Evolutionary conservation across 1,284 basidiomycete genomes (phyloP).

Genomic region (Puccinia hordei): DNA sequence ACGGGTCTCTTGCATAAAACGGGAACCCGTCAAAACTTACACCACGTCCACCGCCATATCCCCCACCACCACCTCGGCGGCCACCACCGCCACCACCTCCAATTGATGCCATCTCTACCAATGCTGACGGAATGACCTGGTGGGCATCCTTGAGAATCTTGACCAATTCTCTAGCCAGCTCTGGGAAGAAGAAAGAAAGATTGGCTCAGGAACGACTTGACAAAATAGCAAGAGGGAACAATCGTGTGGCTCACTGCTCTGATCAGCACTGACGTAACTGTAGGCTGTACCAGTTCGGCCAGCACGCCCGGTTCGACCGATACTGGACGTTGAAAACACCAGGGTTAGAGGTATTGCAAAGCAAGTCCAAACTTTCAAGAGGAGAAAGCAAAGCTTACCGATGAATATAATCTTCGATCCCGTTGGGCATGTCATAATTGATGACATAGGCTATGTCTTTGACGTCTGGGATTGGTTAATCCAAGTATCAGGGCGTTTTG

Average conservation of each 20-base stretch:
- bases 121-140: constrained; percentile 79
- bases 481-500: constrained; percentile 1
- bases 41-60: constrained; percentile 58
- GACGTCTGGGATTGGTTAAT: constrained; percentile 45
- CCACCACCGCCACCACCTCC: constrained; percentile 68
- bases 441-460: constrained; percentile 59
- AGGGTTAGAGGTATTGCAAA: constrained; percentile 17
- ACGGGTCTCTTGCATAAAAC: too few relatives aligned
- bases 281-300: constrained; percentile 71
- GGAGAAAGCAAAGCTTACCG: constrained; percentile 43
- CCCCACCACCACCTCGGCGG: constrained; percentile 55
- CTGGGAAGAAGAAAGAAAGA: constrained; percentile 64
- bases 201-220: background rate
- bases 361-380: constrained; percentile 49
- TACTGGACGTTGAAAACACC: constrained; percentile 60
- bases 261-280: constrained; percentile 76
- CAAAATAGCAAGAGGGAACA: background rate
- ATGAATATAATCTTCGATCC: constrained; percentile 56
- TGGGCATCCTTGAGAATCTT: constrained; percentile 87
- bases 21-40: background rate
- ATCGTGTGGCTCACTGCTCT: constrained; percentile 53
- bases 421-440: constrained; percentile 55
- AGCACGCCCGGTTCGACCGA: constrained; percentile 66
- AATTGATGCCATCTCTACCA: constrained; percentile 90
- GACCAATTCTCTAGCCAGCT: constrained; percentile 89